Evolutionary conservation across 2,329 filamentous ascomycete species (phyloP), one percentile per base, ranked within the genome.

Genomic region (Phaeophleospora eucalypticola): DNA sequence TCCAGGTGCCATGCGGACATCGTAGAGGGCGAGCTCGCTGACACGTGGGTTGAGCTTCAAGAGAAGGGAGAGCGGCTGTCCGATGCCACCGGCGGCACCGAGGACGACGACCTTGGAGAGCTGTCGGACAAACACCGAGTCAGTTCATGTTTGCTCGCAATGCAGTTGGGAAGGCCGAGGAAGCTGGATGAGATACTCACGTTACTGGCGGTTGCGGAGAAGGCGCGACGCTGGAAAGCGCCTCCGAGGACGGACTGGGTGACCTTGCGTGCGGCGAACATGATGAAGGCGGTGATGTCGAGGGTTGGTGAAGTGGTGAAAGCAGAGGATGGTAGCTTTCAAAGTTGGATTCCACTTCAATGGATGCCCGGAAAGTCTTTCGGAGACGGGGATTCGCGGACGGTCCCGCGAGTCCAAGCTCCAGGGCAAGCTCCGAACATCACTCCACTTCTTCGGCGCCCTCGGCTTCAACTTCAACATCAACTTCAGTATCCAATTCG

Each of bases 31-130:
- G 65, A 98, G 87, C 72, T 96, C 84, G 65, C 82, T 86, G 63
- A 97, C 91, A 68, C 87, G 82, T 64, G 90, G 89, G 85, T 96
- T 97, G 71, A 96, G 84, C 89, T 98, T 98, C 74, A 98, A 82
- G 68, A 98, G 85, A 61, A 98, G 86, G 50, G 93, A 98, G 66
- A 98, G 80, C 67, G 93, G 93, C 73, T 98, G 93, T 73, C 93
- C 93, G 77, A 98, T 98, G 75, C 93, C 93, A 77, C 93, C 93
- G 67, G 86, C 86, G 62, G 93, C 93, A 79, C 93, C 93, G 71
- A 97, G 87, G 62, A 98, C 89, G 68, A 90, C 83, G 66, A 98
- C 93, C 83, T 97, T 97, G 75, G 90, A 94, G 68, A 89, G 82
- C 93, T 98, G 60, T 15, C 12, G 3, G 9, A 16, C 12, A n/a